Conservation (phyloP, 2,329 filamentous ascomycete species). For the Alternaria sp. region DNA sequence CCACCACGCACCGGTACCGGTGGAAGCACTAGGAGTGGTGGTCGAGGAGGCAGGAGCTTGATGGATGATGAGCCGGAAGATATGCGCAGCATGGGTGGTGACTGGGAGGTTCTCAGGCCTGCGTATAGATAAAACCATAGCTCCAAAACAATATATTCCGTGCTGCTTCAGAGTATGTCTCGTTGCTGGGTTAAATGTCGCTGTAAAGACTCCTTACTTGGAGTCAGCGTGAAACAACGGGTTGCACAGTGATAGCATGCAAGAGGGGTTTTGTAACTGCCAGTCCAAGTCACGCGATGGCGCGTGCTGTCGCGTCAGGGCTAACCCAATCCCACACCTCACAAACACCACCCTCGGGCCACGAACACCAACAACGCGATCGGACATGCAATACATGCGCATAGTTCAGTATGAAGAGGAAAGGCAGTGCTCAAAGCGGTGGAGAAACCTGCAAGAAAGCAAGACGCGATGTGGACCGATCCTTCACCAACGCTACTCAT, state of each 20-base stretch:
- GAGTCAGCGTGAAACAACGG: background rate
- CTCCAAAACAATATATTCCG: background rate
- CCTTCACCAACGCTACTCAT: constrained; percentile 57
- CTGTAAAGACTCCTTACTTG: background rate
- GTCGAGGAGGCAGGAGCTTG: constrained; percentile 35
- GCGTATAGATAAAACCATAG: background rate
- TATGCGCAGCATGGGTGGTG: constrained; percentile 43
- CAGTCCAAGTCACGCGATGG: background rate
- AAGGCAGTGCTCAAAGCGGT: constrained; percentile 31
- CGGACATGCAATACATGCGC: background rate
- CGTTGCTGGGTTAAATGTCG: background rate
- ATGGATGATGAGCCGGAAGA: constrained; percentile 50
- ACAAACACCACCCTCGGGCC: background rate
- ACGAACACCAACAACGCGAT: background rate
- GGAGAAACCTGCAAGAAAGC: constrained; percentile 35
- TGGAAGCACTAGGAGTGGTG: constrained; percentile 22
- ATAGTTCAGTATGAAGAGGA: constrained; percentile 34
- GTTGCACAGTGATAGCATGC: background rate
- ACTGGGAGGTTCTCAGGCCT: constrained; percentile 53
- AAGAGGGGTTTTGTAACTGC: background rate
- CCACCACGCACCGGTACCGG: constrained; percentile 46
- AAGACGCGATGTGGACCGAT: constrained; percentile 39
- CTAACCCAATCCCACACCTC: background rate
- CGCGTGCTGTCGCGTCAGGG: constrained; percentile 7
- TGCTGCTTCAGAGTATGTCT: background rate